phyloP scores from a whole-genome alignment of 495 filamentous ascomycete genomes.

The Viridothelium virens region DNA sequence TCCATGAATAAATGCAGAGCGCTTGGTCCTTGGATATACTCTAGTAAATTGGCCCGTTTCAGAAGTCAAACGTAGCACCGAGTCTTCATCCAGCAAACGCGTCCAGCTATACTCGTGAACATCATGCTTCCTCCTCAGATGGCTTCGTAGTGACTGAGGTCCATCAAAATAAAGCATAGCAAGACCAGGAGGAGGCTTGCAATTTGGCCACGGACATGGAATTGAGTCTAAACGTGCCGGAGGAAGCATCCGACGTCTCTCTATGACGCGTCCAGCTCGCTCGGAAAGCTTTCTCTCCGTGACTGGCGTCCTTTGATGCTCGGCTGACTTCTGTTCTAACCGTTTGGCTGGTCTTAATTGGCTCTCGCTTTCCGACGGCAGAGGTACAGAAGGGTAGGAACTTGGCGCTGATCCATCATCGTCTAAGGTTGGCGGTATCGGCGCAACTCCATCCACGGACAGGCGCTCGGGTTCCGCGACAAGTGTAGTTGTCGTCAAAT shows the following conservation, averaged over 20 bases:
- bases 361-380: background rate
- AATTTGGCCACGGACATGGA: conserved; percentile 5
- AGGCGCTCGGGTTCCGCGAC: conserved; percentile 3
- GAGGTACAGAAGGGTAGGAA: background rate
- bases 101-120: conserved; percentile 9
- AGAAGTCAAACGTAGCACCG: background rate
- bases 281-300: background rate
- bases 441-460: background rate
- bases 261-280: background rate
- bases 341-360: background rate
- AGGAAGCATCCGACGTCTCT: background rate
- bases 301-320: background rate
- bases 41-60: conserved; percentile 2
- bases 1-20: background rate
- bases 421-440: background rate
- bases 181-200: background rate
- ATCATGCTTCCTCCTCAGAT: conserved; percentile 6
- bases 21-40: background rate
- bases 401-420: background rate
- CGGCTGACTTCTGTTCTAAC: background rate
- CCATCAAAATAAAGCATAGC: conserved; percentile 7
- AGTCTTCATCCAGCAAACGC: conserved; percentile 4
- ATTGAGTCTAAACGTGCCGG: background rate
- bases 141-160: background rate
- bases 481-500: background rate